A percentile compares a stretch with the other conserved stretches of the same genome.
These are phyloP conservation scores for Paramecium sonneborni DNA, from an alignment of 73 alveolate genomes.

Conservation along the genomic window DNA sequence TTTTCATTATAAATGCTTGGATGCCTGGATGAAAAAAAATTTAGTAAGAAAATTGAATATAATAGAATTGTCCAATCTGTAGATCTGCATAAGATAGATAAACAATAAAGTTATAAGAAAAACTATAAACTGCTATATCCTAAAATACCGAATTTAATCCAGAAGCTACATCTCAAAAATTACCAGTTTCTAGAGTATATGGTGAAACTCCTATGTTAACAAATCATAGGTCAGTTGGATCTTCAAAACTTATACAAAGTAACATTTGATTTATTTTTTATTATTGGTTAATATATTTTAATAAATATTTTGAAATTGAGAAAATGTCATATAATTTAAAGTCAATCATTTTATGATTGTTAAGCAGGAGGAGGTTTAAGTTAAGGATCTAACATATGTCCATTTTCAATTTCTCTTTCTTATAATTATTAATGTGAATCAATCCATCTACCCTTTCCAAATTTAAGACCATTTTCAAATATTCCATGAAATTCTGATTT, in stretches of 20 bases:
- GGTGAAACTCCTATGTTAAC: neutral
- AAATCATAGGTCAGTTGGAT: neutral
- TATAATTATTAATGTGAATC: neutral
- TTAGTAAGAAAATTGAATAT: neutral
- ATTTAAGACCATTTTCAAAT: slow-evolving; percentile 42
- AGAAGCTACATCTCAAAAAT: neutral
- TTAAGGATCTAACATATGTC: slow-evolving; percentile 48
- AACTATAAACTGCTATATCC: neutral
- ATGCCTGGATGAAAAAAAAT: slow-evolving; percentile 56
- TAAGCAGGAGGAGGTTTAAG: neutral
- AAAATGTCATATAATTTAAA: neutral
- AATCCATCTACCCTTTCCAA: slow-evolving; percentile 59
- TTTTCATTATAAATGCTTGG: slow-evolving; percentile 28
- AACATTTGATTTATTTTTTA: neutral
- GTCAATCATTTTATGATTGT: neutral
- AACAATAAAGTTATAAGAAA: slow-evolving; percentile 3
- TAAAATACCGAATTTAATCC: neutral
- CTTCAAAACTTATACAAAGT: neutral
- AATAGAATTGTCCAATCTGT: slow-evolving; percentile 41
- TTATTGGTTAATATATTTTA: neutral
- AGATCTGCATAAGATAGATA: neutral
- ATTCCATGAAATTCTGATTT: slow-evolving; percentile 35
- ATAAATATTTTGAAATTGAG: neutral
- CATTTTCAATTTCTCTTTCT: slow-evolving; percentile 40
- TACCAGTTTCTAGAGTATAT: neutral